A percentile compares a stretch with the other conserved stretches of the same genome.
Evolutionary conservation across 1,284 basidiomycete genomes (phyloP).

Genomic region (Microbotryomycetes sp.): DNA sequence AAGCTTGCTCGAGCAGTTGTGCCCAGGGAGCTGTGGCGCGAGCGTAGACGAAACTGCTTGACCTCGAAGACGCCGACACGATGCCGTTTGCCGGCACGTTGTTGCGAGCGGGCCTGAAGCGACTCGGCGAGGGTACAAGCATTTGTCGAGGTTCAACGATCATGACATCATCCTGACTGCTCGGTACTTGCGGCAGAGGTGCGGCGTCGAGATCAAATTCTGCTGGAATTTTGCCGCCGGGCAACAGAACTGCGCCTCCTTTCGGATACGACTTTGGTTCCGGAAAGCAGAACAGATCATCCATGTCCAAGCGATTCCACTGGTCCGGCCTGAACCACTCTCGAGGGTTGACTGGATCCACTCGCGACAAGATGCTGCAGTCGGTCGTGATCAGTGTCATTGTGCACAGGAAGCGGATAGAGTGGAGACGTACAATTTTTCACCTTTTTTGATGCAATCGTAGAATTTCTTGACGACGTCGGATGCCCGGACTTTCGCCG

Average conservation of each 20-base stretch:
- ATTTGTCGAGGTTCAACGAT: too few relatives aligned
- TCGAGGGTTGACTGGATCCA: background rate
- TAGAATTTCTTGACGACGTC: slow-evolving; percentile 17
- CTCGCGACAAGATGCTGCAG: background rate
- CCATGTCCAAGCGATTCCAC: background rate
- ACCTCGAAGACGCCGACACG: too few relatives aligned
- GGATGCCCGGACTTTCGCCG: slow-evolving; percentile 23
- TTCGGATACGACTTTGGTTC: background rate
- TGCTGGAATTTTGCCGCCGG: background rate
- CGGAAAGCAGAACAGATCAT: background rate
- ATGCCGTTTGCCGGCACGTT: too few relatives aligned
- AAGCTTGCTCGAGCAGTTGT: background rate
- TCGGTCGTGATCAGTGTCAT: too few relatives aligned
- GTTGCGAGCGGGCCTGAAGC: too few relatives aligned
- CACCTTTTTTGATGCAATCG: slow-evolving; percentile 10
- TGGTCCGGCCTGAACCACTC: too few relatives aligned
- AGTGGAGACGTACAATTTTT: slow-evolving; percentile 11
- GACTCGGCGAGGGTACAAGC: too few relatives aligned
- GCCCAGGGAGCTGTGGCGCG: background rate
- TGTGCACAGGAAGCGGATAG: too few relatives aligned
- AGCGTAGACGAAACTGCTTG: too few relatives aligned
- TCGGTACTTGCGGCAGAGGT: too few relatives aligned
- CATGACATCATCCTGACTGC: too few relatives aligned
- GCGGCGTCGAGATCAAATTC: too few relatives aligned
- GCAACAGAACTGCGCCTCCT: background rate